Base-by-base conservation (phyloP, 78 protist genomes). In the Dictyostelium capitatum region DNA sequence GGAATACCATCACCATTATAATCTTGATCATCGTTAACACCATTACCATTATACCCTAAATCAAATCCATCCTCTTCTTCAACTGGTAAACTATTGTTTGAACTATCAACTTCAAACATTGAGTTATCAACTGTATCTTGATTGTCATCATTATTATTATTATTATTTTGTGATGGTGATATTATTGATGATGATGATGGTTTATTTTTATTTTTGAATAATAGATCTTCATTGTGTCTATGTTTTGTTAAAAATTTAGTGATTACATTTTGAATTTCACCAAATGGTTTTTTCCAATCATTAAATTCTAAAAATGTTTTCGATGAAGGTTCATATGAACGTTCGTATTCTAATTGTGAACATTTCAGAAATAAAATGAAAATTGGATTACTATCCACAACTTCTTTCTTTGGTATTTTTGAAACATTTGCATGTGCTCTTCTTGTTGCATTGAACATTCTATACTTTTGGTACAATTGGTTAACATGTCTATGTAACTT, bases 221-320 rank as follows among this genome's bases (percentile, higher is more conserved):
- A 59, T 59, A n/a, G 41, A 51, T n/a, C 23, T 32, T 37, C 37
- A 62, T 62, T 23, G 11, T 32, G 3, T 80, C 93, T 74, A 50
- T 77, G 41, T 28, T 51, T 77, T 12, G 93, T 48, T 12, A 87
- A 50, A 62, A 87, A 87, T 48, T 78, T 56, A 1, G 93, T 87
- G 15, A 87, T 20, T n/a, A 51, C 69, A 48, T 51, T 50, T 59
- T 48, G 41, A 43, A 87, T 25, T 30, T 75, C 64, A 6, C 51
- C 56, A 0, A 50, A 47, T 25, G 84, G 84, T 30, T 30, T 14
- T n/a, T 77, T 37, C 93, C 93, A 87, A 30, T 87, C 70, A 43
- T 87, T 74, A 65, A 87, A 87, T 32, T 87, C 93, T 19, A 87
- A 64, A 46, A 87, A 87, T 50, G 93, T 87, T 32, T 65, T 87